These are phyloP conservation scores for Pleurotus cornucopiae DNA, from an alignment of 768 basidiomycete genomes.

Conservation along the genomic window DNA sequence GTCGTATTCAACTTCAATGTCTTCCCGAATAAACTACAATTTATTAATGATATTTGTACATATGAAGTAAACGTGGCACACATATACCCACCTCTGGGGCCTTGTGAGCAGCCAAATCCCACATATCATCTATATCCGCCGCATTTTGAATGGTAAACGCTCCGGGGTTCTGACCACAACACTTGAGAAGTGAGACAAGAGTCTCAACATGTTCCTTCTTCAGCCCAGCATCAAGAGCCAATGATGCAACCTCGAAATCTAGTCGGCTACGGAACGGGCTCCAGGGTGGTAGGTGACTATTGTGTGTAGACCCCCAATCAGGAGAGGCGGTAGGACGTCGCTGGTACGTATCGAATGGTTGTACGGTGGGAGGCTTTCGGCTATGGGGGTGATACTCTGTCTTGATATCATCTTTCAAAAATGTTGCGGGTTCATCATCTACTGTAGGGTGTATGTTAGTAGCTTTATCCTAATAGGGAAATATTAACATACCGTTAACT, in stretches of 20 bases:
- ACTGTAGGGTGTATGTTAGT: too few species aligned
- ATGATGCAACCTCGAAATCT: slow-evolving; percentile 24
- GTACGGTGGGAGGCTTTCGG: slow-evolving; percentile 11
- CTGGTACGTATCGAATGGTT: too few species aligned
- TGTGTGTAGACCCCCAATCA: slow-evolving; percentile 5
- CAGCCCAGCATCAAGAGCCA: slow-evolving; percentile 18
- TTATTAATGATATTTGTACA: slow-evolving; percentile 6
- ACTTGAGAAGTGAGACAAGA: slow-evolving; percentile 16
- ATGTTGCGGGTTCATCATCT: too few species aligned
- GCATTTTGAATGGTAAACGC: slow-evolving; percentile 13
- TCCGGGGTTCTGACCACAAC: not conserved
- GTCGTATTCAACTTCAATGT: slow-evolving; percentile 17
- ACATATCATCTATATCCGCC: slow-evolving; percentile 13
- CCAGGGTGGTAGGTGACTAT: slow-evolving; percentile 17
- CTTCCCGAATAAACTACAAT: slow-evolving; percentile 12
- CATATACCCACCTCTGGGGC: slow-evolving; percentile 8
- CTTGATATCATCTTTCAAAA: slow-evolving; percentile 18
- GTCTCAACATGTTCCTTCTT: slow-evolving; percentile 14
- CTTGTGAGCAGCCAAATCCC: slow-evolving; percentile 12
- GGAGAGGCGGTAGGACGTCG: not conserved
- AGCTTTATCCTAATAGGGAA: too few species aligned
- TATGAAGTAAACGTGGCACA: not conserved
- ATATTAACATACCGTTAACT: too few species aligned
- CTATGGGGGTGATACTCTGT: slow-evolving; percentile 20
- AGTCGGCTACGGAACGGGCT: slow-evolving; percentile 17